Percentiles rank a stretch among this genome's conserved stretches.
Evolutionary conservation across 202 grass and related monocot genomes (phyloP).

Genomic region (Setaria viridis): DNA sequence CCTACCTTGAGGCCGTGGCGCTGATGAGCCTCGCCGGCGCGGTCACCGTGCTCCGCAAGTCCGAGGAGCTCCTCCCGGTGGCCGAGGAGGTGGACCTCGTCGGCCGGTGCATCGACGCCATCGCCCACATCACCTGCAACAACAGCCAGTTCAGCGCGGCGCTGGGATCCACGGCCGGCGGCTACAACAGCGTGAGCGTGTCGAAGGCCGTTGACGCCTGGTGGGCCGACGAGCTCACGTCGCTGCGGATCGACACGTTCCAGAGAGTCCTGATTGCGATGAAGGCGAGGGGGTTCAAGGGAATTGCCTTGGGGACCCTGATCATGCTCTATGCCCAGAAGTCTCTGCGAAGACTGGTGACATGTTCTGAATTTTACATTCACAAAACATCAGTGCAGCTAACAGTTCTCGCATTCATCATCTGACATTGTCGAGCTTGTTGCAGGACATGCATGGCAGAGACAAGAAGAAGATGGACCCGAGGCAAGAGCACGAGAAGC

Average conservation of each 20-base stretch:
- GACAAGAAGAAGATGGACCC: constrained; percentile 66
- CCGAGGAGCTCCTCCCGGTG: constrained; percentile 74
- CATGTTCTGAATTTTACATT: neutral
- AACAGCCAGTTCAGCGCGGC: constrained; percentile 48
- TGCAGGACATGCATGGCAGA: constrained; percentile 76
- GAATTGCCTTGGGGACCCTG: constrained; percentile 73
- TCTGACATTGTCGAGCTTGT: neutral
- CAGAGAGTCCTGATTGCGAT: constrained; percentile 83
- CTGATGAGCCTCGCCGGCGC: constrained; percentile 70
- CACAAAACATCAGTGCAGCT: neutral
- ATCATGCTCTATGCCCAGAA: constrained; percentile 98
- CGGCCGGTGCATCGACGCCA: constrained; percentile 68
- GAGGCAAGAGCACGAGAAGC: constrained; percentile 84
- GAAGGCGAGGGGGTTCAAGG: constrained; percentile 77
- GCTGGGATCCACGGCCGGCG: neutral
- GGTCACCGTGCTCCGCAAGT: constrained; percentile 68
- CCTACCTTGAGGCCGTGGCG: constrained; percentile 69
- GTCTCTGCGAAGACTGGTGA: constrained; percentile 80
- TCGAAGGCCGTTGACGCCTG: constrained; percentile 66
- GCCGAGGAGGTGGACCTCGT: constrained; percentile 72
- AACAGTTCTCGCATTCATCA: neutral
- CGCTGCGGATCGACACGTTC: constrained; percentile 79
- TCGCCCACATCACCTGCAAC: constrained; percentile 65
- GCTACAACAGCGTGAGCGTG: constrained; percentile 18
- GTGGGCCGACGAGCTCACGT: constrained; percentile 87